Conservation (phyloP, 768 basidiomycete species). For the Trametes elegans region DNA sequence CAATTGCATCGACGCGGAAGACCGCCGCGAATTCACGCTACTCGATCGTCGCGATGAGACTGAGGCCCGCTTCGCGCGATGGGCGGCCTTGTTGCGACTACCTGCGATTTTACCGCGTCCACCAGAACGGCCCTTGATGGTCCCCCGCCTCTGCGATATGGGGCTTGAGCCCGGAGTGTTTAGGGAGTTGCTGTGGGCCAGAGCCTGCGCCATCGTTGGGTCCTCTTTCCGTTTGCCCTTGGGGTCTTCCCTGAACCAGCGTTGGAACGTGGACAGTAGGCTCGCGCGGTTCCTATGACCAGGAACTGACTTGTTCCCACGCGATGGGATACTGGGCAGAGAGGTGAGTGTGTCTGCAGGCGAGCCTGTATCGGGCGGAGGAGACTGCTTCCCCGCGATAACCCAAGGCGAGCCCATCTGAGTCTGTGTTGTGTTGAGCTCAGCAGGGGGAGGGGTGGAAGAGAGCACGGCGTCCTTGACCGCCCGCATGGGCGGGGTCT, state of each 20-base stretch:
- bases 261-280: conserved; percentile 78
- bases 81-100: conserved; percentile 33
- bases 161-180: conserved; percentile 20
- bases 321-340: conserved; percentile 40
- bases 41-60: conserved; percentile 85
- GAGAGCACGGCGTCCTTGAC: conserved; percentile 44
- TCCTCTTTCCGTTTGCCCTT: conserved; percentile 78
- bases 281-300: conserved; percentile 70
- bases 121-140: conserved; percentile 52
- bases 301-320: conserved; percentile 32
- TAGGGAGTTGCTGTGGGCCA: conserved; percentile 12
- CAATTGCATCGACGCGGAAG: conserved; percentile 50
- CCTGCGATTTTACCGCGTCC: conserved; percentile 28
- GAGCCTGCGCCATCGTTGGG: conserved; percentile 16
- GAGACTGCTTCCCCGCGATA: conserved; percentile 46
- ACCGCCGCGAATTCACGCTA: conserved; percentile 84
- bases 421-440: conserved; percentile 30
- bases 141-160: conserved; percentile 26
- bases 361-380: conserved; percentile 47
- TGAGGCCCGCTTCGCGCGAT: conserved; percentile 66
- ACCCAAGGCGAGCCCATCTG: conserved; percentile 74
- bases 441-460: conserved; percentile 42
- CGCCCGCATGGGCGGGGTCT: conserved; percentile 63
- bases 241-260: conserved; percentile 91
- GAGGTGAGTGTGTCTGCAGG: conserved; percentile 52